Conservation (phyloP, 2,329 filamentous ascomycete genomes). For the Trichophyton verrucosum region DNA sequence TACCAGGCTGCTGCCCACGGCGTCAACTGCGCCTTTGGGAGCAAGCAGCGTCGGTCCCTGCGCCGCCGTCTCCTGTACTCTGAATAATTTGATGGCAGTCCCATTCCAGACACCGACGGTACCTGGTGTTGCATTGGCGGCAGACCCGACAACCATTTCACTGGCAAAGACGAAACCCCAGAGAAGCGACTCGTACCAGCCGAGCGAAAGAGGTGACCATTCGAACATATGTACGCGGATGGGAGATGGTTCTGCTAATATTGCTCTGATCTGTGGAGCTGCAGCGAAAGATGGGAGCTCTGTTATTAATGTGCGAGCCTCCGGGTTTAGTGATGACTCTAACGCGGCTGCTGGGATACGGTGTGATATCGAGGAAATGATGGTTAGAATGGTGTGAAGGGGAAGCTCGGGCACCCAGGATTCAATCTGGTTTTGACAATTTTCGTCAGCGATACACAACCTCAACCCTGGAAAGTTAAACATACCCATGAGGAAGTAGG, state of each 20-base stretch:
- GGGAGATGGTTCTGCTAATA: conserved; percentile 56
- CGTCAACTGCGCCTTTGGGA: conserved; percentile 82
- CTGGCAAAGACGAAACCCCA: conserved; percentile 88
- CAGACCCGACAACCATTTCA: conserved; percentile 57
- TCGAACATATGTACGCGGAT: conserved; percentile 80
- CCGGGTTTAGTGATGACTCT: conserved; percentile 27
- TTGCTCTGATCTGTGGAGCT: conserved; percentile 51
- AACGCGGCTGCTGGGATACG: conserved; percentile 39
- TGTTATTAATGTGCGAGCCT: conserved; percentile 31
- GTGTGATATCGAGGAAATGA: conserved; percentile 52
- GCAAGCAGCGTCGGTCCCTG: conserved; percentile 70
- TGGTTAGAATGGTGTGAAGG: conserved; percentile 68
- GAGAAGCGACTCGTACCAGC: conserved; percentile 90
- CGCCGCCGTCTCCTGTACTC: conserved; percentile 71
- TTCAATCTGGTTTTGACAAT: conserved; percentile 50
- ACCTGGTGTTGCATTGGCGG: conserved; percentile 49
- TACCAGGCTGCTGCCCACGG: conserved; percentile 80
- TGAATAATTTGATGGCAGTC: conserved; percentile 76
- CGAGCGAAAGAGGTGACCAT: conserved; percentile 79
- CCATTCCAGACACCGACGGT: conserved; percentile 91
- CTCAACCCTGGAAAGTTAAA: conserved; percentile 4
- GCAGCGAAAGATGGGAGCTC: conserved; percentile 33
- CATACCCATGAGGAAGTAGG: conserved; percentile 63
- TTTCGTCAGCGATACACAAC: neutral
- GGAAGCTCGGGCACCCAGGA: conserved; percentile 86